Evolutionary conservation across 2,329 filamentous ascomycete species (phyloP), one percentile per base, ranked within the genome.

Genomic region (Lasiodiplodia hormozganensis): DNA sequence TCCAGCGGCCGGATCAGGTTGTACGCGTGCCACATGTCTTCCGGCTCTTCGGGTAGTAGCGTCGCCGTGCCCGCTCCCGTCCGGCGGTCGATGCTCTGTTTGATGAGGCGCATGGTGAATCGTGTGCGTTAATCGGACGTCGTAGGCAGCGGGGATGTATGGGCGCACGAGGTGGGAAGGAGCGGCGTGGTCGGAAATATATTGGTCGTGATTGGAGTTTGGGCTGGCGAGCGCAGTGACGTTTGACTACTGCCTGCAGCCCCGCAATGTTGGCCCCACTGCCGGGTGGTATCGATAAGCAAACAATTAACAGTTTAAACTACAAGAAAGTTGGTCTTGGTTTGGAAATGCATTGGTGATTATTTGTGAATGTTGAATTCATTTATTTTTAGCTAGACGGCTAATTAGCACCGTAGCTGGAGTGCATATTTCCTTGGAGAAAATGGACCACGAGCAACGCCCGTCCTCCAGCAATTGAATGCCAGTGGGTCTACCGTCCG

Each of bases 1-100:
- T 93, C 90, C 70, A 81, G 82, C 5, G 88, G 85, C 67, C 88
- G 86, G 74, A 92, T 90, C 51, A 93, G 85, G 78, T 93, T 92
- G 83, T 90, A 92, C 71, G 88, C 87, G 76, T 92, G 90, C 90
- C 90, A 93, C 90, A 93, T 92, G 73, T 93, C 90, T 80, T 92
- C 90, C 62, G 90, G 88, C 77, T 92, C 90, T 78, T 92, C 89
- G 2, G 90, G 90, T 69, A 88, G 85, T 66, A 93, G 82, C 6
- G 88, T 90, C 66, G 90, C 88, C 38, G 82, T 84, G 36, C 90
- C 90, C 1, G 87, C 87, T 79, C 89, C 89, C 78, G 89, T 86
- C 69, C 86, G 86, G 73, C 76, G 72, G 69, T 91, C 88, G 71
- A 92, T 89, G 69, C 86, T 85, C 70, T 89, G 86, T 76, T 89